Evolutionary conservation across 495 filamentous ascomycete species (phyloP).

Genomic region (Schizothecium vesticola): DNA sequence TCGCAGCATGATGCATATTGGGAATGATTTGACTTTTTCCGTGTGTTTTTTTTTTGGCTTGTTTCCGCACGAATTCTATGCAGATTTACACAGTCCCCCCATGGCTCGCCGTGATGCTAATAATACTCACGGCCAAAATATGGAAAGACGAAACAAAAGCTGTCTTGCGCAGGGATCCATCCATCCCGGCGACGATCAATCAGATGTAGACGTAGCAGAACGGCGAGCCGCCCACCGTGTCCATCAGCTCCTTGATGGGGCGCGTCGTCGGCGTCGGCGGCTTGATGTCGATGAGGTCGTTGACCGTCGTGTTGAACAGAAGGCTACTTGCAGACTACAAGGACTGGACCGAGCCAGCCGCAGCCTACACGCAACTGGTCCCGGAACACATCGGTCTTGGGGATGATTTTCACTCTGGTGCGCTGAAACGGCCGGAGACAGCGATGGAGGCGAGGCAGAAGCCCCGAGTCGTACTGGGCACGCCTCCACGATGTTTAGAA

Average conservation of each 20-base stretch:
- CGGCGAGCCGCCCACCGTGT: conserved; percentile 19
- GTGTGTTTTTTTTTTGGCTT: background rate
- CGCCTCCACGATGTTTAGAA: too few species aligned
- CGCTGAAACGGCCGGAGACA: too few species aligned
- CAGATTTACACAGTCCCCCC: too few species aligned
- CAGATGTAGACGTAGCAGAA: conserved; percentile 29
- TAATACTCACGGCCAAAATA: background rate
- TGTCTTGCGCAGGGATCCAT: background rate
- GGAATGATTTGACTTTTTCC: background rate
- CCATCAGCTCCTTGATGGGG: conserved; percentile 27
- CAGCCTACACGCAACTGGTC: too few species aligned
- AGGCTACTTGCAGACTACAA: too few species aligned
- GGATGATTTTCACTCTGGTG: too few species aligned
- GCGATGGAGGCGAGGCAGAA: too few species aligned
- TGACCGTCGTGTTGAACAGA: conserved; percentile 30
- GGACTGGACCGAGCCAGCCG: too few species aligned
- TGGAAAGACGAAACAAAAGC: background rate
- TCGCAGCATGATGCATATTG: background rate
- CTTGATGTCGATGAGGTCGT: conserved; percentile 24
- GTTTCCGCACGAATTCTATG: too few species aligned
- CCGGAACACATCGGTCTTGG: too few species aligned
- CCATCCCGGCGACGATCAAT: background rate
- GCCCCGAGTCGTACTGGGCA: too few species aligned
- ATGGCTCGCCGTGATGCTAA: background rate
- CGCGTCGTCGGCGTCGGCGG: conserved; percentile 8